Evolutionary conservation across 2,329 filamentous ascomycete species (phyloP), one percentile per base, ranked within the genome.

Genomic region (Pseudogymnoascus sp.): DNA sequence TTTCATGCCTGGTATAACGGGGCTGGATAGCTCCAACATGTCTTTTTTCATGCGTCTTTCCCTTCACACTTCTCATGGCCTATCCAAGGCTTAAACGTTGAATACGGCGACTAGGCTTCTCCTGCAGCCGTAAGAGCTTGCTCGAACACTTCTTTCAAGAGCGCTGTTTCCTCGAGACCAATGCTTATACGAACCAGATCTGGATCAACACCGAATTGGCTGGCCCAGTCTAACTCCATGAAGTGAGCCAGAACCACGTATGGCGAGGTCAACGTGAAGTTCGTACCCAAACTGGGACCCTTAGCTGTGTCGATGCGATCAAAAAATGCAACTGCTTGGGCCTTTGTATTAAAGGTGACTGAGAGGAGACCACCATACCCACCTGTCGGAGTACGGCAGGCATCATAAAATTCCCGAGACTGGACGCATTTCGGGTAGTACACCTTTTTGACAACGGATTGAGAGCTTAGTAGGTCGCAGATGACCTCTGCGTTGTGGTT

Each of bases 201-300:
- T 1, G 85, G 84, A 62, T 95, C 88, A 2, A 97, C 90, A 0
- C 93, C 91, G 73, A 88, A 93, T 65, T 87, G 80, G 25, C 83
- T 85, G 46, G 90, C 91, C 95, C 95, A 99, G n/a, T 93, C 88
- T 43, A 97, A 75, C 78, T 99, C 95, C 53, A 84, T 81, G 71
- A 95, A 99, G 75, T 99, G 95, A 3, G 95, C 95, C 34, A 99
- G 77, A 36, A 99, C 79, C 21, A 95, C 91, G 74, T 96, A 99
- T 0, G 95, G 95, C 59, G 88, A 96, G 63, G 88, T 88, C 38
- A 99, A 79, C 0, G 95, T 97, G 74, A 99, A 99, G 75, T 99
- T 99, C 0, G 95, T 97, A 1, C 95, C 95, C 60, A 99, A 79
- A 75, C 92, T 97, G 0, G 95, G 95, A 0, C 95, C 95, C 75